Percentiles rank a stretch among this genome's conserved stretches.
phyloP scores from a whole-genome alignment of 192 early-diverging fungal genomes.

The Mortierella hygrophila region DNA sequence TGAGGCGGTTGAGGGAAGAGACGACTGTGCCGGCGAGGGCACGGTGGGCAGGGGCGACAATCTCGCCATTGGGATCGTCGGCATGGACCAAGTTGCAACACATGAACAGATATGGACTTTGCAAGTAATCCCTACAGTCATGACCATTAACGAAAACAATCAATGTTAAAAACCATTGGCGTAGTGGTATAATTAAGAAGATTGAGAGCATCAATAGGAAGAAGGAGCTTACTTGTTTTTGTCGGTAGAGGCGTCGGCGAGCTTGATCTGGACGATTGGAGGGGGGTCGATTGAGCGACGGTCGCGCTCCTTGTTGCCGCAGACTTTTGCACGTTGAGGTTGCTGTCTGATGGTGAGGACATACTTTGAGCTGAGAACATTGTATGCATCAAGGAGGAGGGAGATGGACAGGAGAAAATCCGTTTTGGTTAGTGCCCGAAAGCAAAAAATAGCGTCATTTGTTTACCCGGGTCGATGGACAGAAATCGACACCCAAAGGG shows the following conservation, averaged over 20 bases:
- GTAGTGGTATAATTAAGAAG: no score
- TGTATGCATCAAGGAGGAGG: background rate
- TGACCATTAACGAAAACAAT: no score
- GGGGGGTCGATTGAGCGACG: conserved; percentile 85
- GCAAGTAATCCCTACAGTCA: conserved; percentile 56
- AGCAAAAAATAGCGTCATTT: background rate
- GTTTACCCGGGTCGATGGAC: conserved; percentile 9
- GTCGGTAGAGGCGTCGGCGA: conserved; percentile 44
- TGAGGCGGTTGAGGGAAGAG: conserved; percentile 86
- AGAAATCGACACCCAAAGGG: conserved; percentile 2
- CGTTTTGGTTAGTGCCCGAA: background rate
- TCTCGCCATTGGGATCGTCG: conserved; percentile 74
- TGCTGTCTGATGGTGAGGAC: conserved; percentile 83
- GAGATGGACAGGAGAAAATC: conserved; percentile 2
- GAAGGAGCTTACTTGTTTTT: conserved; percentile 46
- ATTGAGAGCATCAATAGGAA: no score
- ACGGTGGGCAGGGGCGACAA: conserved; percentile 76
- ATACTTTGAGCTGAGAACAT: conserved; percentile 56
- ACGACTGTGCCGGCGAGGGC: conserved; percentile 91
- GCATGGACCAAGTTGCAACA: conserved; percentile 87
- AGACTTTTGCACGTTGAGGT: conserved; percentile 89
- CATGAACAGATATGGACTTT: conserved; percentile 95
- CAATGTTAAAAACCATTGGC: no score
- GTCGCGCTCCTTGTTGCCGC: conserved; percentile 92
- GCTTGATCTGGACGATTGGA: conserved; percentile 74